Evolutionary conservation across 768 basidiomycete species (phyloP).

Genomic region (Clitopilus passeckerianus): DNA sequence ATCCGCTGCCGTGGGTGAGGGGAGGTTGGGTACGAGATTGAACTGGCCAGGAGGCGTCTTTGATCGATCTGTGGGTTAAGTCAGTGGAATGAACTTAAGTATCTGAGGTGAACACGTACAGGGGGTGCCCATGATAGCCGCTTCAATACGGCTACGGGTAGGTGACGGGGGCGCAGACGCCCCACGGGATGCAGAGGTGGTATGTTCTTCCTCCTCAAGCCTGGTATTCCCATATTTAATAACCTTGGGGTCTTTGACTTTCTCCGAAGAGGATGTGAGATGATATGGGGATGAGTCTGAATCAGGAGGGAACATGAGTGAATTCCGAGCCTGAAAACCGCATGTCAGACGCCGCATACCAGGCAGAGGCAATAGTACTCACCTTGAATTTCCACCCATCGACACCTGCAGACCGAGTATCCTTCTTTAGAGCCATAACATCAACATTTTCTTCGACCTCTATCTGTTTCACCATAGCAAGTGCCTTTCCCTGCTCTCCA

Average conservation of each 20-base stretch:
- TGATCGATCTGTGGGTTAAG: constrained; percentile 48
- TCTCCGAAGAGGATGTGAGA: constrained; percentile 25
- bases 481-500: constrained; percentile 15
- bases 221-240: constrained; percentile 84
- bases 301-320: constrained; percentile 93
- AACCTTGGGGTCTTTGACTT: constrained; percentile 40
- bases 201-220: constrained; percentile 65
- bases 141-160: constrained; percentile 83
- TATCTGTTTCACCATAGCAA: constrained; percentile 20
- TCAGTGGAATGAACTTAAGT: constrained; percentile 3
- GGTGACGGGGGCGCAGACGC: constrained; percentile 78
- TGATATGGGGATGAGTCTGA: constrained; percentile 82
- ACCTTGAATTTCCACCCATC: constrained; percentile 85
- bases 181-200: constrained; percentile 30
- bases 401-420: constrained; percentile 65
- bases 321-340: constrained; percentile 75
- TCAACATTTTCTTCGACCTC: constrained; percentile 38
- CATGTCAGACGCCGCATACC: neutral
- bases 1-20: constrained; percentile 81
- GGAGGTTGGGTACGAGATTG: constrained; percentile 77
- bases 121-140: constrained; percentile 89
- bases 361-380: constrained; percentile 4
- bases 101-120: constrained; percentile 47
- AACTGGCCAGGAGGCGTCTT: constrained; percentile 49
- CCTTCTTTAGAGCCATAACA: constrained; percentile 79